These are phyloP conservation scores for Termitomyces sp. DNA, from an alignment of 768 basidiomycete species.

Conservation along the genomic window DNA sequence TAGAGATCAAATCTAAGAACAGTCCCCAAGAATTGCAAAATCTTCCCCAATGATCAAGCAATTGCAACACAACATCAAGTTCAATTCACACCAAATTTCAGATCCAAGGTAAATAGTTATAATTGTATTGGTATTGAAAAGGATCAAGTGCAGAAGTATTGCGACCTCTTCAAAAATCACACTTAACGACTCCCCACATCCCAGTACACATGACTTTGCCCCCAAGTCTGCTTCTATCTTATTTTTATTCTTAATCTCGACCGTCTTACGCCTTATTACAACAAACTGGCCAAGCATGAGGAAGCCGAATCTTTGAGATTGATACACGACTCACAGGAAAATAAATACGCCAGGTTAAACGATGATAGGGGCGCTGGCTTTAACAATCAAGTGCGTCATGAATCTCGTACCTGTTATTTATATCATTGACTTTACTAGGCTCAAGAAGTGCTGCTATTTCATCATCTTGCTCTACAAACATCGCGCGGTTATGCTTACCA, in stretches of 20 bases:
- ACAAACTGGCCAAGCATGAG: constrained; percentile 24
- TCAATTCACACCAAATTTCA: no score
- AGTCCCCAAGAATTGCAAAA: no score
- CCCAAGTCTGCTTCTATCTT: constrained; percentile 22
- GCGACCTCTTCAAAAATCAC: no score
- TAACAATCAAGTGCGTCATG: constrained; percentile 35
- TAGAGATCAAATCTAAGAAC: no score
- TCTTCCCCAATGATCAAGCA: no score
- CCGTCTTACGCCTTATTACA: constrained; percentile 37
- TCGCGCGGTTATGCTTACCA: constrained; percentile 39
- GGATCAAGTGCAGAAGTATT: no score
- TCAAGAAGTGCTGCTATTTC: constrained; percentile 40
- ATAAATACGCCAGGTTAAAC: constrained; percentile 37
- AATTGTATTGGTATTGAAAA: no score
- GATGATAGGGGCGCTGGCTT: constrained; percentile 44
- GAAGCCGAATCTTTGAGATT: constrained; percentile 21
- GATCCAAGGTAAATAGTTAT: no score
- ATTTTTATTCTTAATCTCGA: constrained; percentile 26
- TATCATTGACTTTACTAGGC: constrained; percentile 21
- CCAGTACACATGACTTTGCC: no score
- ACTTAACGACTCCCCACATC: no score
- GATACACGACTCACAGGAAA: constrained; percentile 18
- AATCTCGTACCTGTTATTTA: not conserved
- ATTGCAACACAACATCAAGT: no score
- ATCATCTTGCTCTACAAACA: constrained; percentile 36